These are phyloP conservation scores for Cladosporium phlei DNA, from an alignment of 2,329 filamentous ascomycete genomes.

Conservation along the genomic window DNA sequence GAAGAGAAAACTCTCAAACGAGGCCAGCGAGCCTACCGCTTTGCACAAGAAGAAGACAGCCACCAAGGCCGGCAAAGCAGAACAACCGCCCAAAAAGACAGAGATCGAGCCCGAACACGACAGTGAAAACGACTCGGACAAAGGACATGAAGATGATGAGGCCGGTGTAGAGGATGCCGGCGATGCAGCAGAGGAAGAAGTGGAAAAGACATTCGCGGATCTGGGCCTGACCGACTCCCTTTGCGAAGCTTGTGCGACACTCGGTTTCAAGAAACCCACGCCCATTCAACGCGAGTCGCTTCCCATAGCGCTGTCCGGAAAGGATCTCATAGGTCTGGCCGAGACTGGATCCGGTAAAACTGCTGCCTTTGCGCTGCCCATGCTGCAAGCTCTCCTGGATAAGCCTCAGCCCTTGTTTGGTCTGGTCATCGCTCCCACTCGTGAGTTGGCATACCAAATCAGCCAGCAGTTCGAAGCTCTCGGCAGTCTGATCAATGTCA, in stretches of 20 bases:
- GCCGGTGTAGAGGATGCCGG: slow-evolving; percentile 20
- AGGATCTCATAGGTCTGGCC: slow-evolving; percentile 88
- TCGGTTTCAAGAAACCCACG: slow-evolving; percentile 82
- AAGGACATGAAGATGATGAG: slow-evolving; percentile 18
- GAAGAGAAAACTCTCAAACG: slow-evolving; percentile 37
- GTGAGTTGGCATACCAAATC: slow-evolving; percentile 90
- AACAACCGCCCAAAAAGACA: slow-evolving; percentile 3
- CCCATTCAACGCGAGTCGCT: slow-evolving; percentile 86
- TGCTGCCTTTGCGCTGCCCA: slow-evolving; percentile 87
- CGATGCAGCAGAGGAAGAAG: slow-evolving; percentile 21
- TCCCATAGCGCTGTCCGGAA: slow-evolving; percentile 69
- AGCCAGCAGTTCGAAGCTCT: slow-evolving; percentile 81
- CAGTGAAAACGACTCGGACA: slow-evolving; percentile 24
- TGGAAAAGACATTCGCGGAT: slow-evolving; percentile 60
- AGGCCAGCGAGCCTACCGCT: not conserved
- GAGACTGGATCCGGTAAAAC: slow-evolving; percentile 97
- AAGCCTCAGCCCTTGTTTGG: slow-evolving; percentile 81
- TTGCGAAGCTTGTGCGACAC: slow-evolving; percentile 76
- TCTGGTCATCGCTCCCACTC: slow-evolving; percentile 86
- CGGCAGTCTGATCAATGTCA: slow-evolving; percentile 80
- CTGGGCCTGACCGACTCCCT: slow-evolving; percentile 78
- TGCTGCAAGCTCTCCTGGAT: slow-evolving; percentile 84
- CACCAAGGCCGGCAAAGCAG: slow-evolving; percentile 3
- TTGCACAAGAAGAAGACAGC: slow-evolving; percentile 9
- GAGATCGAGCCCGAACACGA: slow-evolving; percentile 3